Evolutionary conservation across 495 filamentous ascomycete species (phyloP).

Genomic region (Penicillium coffeae): DNA sequence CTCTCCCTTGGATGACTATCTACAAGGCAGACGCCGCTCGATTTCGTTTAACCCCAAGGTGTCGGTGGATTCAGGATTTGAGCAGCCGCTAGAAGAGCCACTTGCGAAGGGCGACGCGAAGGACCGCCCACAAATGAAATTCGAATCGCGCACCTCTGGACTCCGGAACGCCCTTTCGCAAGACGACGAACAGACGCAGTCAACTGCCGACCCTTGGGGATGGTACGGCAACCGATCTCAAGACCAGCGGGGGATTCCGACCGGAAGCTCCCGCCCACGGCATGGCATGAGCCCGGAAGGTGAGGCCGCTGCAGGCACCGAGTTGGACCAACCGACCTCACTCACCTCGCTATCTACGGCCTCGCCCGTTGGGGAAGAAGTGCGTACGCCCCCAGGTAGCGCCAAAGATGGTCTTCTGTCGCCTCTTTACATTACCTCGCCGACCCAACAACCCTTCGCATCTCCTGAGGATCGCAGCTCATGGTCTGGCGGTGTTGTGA

Average conservation of each 20-base stretch:
- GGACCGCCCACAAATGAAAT: constrained; percentile 23
- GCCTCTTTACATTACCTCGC: constrained; percentile 47
- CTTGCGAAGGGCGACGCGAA: constrained; percentile 31
- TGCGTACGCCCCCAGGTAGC: constrained; percentile 48
- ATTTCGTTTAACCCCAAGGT: constrained; percentile 43
- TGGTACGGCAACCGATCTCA: constrained; percentile 21
- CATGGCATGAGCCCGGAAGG: constrained; percentile 21
- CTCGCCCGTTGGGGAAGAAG: constrained; percentile 50
- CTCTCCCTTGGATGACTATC: constrained; percentile 42
- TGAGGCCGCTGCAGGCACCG: constrained; percentile 16
- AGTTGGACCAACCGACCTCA: constrained; percentile 49
- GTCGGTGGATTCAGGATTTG: constrained; percentile 34
- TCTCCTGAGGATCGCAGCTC: constrained; percentile 47
- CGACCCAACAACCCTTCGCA: constrained; percentile 33
- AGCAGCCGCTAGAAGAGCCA: constrained; percentile 36
- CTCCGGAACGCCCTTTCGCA: constrained; percentile 39
- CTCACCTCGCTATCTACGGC: constrained; percentile 58
- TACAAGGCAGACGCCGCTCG: constrained; percentile 38
- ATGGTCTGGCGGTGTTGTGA: constrained; percentile 41
- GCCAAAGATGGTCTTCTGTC: constrained; percentile 49
- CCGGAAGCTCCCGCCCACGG: constrained; percentile 24
- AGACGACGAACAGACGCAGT: constrained; percentile 18
- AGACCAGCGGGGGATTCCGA: constrained; percentile 25
- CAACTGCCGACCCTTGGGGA: constrained; percentile 17
- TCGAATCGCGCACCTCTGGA: constrained; percentile 38